Percentiles rank a stretch among this genome's conserved stretches.
Evolutionary conservation across 129 eudicot genomes (phyloP).

Genomic region (Gnaphalium uliginosum): DNA sequence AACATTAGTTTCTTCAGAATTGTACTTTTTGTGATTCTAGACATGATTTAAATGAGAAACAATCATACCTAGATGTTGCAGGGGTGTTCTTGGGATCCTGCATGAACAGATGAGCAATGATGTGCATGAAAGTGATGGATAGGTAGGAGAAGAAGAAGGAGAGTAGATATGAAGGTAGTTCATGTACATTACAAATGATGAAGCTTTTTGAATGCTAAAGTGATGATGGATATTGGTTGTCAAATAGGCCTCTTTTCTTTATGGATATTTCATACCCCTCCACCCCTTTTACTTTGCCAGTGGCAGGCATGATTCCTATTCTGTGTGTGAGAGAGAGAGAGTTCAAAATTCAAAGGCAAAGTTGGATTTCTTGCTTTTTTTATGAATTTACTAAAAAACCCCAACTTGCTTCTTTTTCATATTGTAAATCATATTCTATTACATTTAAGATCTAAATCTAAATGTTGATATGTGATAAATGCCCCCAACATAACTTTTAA

Average conservation of each 20-base stretch:
- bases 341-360: slow-evolving; percentile 48
- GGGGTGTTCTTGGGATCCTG: slow-evolving; percentile 77
- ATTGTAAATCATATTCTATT: slow-evolving; percentile 16
- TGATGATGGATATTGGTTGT: slow-evolving; percentile 43
- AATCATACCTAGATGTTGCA: slow-evolving; percentile 43
- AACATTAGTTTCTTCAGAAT: not conserved
- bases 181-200: slow-evolving; percentile 48
- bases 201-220: slow-evolving; percentile 33
- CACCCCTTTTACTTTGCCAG: slow-evolving; percentile 68
- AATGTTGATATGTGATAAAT: slow-evolving; percentile 15
- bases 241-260: slow-evolving; percentile 41
- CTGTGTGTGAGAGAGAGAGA: slow-evolving; percentile 23
- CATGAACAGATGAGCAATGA: slow-evolving; percentile 64
- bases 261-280: slow-evolving; percentile 36
- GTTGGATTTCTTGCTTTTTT: slow-evolving; percentile 37
- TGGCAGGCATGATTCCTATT: slow-evolving; percentile 56
- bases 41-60: slow-evolving; percentile 1
- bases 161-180: slow-evolving; percentile 37
- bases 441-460: slow-evolving; percentile 32
- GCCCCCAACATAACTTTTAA: slow-evolving; percentile 25
- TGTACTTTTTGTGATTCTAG: not conserved
- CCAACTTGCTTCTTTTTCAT: slow-evolving; percentile 12
- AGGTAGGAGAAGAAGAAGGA: slow-evolving; percentile 23
- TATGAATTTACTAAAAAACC: slow-evolving; percentile 31
- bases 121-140: slow-evolving; percentile 38